Conservation (phyloP, 306 rosid genomes). For the Vigna trinervia region DNA sequence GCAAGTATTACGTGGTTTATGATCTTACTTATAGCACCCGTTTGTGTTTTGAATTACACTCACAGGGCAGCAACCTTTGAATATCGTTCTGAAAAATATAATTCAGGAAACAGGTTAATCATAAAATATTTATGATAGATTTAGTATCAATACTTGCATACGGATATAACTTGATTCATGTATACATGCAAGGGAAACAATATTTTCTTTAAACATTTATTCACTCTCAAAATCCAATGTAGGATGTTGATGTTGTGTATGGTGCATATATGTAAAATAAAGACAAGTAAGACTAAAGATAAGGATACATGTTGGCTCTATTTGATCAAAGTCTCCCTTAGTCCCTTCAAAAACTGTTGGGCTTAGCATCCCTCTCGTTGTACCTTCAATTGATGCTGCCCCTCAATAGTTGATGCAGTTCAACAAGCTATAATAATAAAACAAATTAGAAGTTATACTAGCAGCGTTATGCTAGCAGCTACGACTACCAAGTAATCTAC, state of each 20-base stretch:
- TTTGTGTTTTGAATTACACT: slow-evolving; percentile 23
- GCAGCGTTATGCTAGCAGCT: neutral
- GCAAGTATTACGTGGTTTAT: neutral
- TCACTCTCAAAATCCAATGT: too few species aligned
- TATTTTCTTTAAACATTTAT: neutral
- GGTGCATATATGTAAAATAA: too few species aligned
- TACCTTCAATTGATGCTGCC: neutral
- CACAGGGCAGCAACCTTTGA: slow-evolving; percentile 76
- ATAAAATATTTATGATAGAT: slow-evolving; percentile 10
- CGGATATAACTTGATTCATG: neutral
- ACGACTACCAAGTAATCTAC: slow-evolving; percentile 10
- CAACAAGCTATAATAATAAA: neutral
- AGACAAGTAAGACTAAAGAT: neutral
- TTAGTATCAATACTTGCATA: neutral
- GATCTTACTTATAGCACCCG: slow-evolving; percentile 19
- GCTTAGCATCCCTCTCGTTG: neutral
- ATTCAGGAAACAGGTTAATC: slow-evolving; percentile 34
- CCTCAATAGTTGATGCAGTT: neutral
- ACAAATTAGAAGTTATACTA: neutral
- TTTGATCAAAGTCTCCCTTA: neutral
- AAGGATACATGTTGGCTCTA: neutral
- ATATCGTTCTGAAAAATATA: slow-evolving; percentile 76
- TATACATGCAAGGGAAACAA: neutral
- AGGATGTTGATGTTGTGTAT: too few species aligned
- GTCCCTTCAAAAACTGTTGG: neutral